These are phyloP conservation scores for Trichoderma semiorbis DNA, from an alignment of 2,329 filamentous ascomycete genomes.

Conservation along the genomic window DNA sequence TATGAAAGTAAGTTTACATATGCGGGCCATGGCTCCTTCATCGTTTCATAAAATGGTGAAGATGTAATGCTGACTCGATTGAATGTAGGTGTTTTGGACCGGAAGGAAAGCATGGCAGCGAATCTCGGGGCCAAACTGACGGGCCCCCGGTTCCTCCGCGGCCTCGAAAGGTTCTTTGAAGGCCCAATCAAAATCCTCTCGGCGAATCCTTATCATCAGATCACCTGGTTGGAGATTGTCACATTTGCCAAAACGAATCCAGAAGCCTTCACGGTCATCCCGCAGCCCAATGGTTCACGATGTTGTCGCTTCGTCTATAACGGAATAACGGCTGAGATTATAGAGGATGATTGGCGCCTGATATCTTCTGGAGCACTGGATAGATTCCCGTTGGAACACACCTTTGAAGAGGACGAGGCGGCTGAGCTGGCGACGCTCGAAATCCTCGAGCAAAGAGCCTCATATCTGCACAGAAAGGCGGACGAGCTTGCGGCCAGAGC, in stretches of 20 bases:
- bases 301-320: constrained; percentile 81
- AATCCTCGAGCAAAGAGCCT: constrained; percentile 75
- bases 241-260: constrained; percentile 79
- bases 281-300: constrained; percentile 63
- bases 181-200: constrained; percentile 60
- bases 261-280: constrained; percentile 69
- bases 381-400: constrained; percentile 72
- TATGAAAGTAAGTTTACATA: constrained; percentile 61
- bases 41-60: too few species aligned
- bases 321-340: constrained; percentile 77
- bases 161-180: constrained; percentile 83
- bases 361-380: constrained; percentile 81
- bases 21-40: constrained; percentile 7
- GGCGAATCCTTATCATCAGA: constrained; percentile 56
- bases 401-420: constrained; percentile 80
- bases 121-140: constrained; percentile 81
- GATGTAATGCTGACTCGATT: neutral
- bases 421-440: constrained; percentile 81
- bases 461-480: constrained; percentile 73
- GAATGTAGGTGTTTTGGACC: constrained; percentile 65
- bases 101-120: constrained; percentile 81
- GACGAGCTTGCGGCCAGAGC: constrained; percentile 64
- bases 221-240: constrained; percentile 84
- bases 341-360: constrained; percentile 81
- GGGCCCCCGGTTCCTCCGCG: constrained; percentile 77